A percentile compares a stretch with the other conserved stretches of the same genome.
Evolutionary conservation across 1,139 yeast species (phyloP).

Genomic region (Suhomyces ambrosiae): DNA sequence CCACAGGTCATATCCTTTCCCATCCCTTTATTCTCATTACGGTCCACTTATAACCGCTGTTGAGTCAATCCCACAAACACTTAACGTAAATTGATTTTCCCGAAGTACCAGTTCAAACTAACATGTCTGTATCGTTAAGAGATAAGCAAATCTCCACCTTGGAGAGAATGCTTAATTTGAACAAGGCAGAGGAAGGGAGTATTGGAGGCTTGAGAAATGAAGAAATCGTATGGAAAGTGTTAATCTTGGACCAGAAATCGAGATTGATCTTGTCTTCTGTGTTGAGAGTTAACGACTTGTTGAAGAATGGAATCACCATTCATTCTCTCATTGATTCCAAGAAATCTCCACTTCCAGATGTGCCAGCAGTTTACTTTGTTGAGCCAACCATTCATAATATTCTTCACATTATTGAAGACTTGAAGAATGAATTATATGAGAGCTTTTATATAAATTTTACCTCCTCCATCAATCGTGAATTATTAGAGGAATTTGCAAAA

Average conservation of each 20-base stretch:
- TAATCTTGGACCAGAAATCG: conserved; percentile 78
- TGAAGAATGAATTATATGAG: conserved; percentile 73
- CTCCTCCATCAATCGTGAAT: conserved; percentile 70
- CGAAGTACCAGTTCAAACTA: no score
- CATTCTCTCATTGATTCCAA: conserved; percentile 72
- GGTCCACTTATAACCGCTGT: no score
- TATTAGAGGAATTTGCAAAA: conserved; percentile 87
- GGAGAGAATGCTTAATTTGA: conserved; percentile 83
- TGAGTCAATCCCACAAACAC: no score
- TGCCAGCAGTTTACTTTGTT: conserved; percentile 89
- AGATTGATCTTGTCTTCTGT: conserved; percentile 88
- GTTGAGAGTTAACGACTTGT: conserved; percentile 83
- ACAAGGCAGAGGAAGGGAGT: conserved; percentile 54
- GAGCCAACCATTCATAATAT: conserved; percentile 84
- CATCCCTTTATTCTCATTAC: no score
- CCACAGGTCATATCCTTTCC: no score
- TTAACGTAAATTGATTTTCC: no score
- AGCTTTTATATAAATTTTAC: conserved; percentile 84
- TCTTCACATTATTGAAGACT: conserved; percentile 65
- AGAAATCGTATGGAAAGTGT: conserved; percentile 89
- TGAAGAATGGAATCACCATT: conserved; percentile 87
- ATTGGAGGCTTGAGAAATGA: conserved; percentile 52
- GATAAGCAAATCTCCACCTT: conserved; percentile 52
- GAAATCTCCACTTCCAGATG: conserved; percentile 84
- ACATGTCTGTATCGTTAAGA: conserved; percentile 29